These are phyloP conservation scores for Plenodomus tracheiphilus DNA, from an alignment of 2,329 filamentous ascomycete species.

Conservation along the genomic window DNA sequence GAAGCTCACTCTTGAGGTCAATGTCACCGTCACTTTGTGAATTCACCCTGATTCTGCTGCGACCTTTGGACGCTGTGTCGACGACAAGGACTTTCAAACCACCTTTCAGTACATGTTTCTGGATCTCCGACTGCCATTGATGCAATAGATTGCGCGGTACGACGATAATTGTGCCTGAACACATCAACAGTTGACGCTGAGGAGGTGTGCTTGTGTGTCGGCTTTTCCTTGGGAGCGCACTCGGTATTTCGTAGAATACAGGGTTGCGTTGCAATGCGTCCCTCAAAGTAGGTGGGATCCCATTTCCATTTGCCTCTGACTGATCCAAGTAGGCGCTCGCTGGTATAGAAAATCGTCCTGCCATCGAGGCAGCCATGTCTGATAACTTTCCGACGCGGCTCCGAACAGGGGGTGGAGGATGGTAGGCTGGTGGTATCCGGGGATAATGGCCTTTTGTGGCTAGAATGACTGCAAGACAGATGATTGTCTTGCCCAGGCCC, in stretches of 20 bases:
- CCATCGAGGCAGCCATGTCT: conserved; percentile 74
- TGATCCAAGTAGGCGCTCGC: conserved; percentile 69
- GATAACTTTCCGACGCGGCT: conserved; percentile 63
- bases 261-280: conserved; percentile 38
- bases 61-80: conserved; percentile 39
- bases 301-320: conserved; percentile 40
- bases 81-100: conserved; percentile 68
- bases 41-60: conserved; percentile 18
- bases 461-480: conserved; percentile 72
- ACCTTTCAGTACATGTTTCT: conserved; percentile 67
- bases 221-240: conserved; percentile 45
- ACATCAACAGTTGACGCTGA: conserved; percentile 63
- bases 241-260: conserved; percentile 47
- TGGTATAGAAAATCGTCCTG: conserved; percentile 68
- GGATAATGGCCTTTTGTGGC: conserved; percentile 73
- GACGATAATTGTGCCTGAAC: conserved; percentile 72
- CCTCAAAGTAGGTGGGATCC: conserved; percentile 40
- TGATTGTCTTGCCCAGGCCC: conserved; percentile 82
- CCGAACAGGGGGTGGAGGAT: conserved; percentile 49
- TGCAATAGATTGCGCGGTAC: conserved; percentile 81
- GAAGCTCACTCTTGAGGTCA: conserved; percentile 55
- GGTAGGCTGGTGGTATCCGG: conserved; percentile 65
- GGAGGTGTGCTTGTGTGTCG: conserved; percentile 46
- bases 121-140: conserved; percentile 83
- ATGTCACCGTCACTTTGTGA: conserved; percentile 18